Evolutionary conservation across 805 yeast species (phyloP), one percentile per base, ranked within the genome.

Genomic region (Saccharomyces eubayanus): DNA sequence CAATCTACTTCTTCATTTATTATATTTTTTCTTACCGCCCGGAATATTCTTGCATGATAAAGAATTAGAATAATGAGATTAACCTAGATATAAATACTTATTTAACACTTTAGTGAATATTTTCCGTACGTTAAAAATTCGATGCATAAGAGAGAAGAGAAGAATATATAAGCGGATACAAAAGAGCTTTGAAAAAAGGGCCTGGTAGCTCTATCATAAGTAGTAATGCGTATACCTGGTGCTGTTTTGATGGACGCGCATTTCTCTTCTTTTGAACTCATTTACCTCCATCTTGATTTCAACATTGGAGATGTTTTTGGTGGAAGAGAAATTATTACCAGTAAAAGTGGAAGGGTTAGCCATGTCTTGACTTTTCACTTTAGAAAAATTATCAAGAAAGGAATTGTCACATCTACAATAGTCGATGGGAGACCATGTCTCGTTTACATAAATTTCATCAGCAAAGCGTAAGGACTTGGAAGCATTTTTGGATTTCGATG

Each of bases 221-320:
- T 36, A 36, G 43, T 16, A 36, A 36, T 36, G 43, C 20, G 43
- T 36, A 36, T 16, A 36, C 24, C 24, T 36, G 16, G 75, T 76
- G 45, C 88, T 82, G 36, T 73, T 70, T 53, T 79, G 83, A 65
- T 87, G 89, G 36, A 87, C 86, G 40, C 72, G 68, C 95, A 87
- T 87, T 53, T 80, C 85, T 53, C 71, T 72, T 57, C 79, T 76
- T 64, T 87, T 87, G 70, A 72, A 85, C 28, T 74, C 72, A 62
- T 87, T 87, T 60, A 87, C 67, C 63, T 87, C 92, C 45, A 72
- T 69, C 65, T 87, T 81, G 59, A 87, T 82, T 51, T 59, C 55
- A 2, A 58, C 57, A n/a, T 36, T 36, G 11, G 43, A 36, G 16
- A 36, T 36, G 24, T 36, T 36, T 36, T 36, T 36, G 8, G 43